These are phyloP conservation scores for Penicillium sp. DNA, from an alignment of 2,329 filamentous ascomycete species.

Conservation along the genomic window DNA sequence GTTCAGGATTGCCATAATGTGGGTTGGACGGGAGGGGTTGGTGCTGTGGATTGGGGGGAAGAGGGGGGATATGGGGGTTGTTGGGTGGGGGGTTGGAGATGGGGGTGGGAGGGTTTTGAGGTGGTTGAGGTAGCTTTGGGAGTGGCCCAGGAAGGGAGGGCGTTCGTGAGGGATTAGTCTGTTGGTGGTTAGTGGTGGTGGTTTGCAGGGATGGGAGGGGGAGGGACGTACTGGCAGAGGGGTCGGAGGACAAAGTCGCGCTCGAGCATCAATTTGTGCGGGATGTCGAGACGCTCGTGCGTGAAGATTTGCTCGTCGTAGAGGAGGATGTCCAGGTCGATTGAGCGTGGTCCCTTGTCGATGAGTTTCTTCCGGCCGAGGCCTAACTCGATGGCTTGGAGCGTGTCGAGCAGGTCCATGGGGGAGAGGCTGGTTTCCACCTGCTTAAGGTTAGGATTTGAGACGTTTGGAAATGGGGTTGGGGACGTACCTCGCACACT, in stretches of 20 bases:
- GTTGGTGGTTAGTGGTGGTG: neutral
- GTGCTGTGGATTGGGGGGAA: conserved; percentile 53
- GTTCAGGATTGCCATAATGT: conserved; percentile 90
- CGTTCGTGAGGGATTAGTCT: conserved; percentile 37
- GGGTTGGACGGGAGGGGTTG: too few relatives aligned
- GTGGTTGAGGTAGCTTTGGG: conserved; percentile 29
- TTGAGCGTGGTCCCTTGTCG: conserved; percentile 88
- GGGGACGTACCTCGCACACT: conserved; percentile 76
- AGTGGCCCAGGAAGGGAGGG: conserved; percentile 25
- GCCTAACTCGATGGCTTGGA: conserved; percentile 73
- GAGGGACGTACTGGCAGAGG: conserved; percentile 49
- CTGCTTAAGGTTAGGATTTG: too few relatives aligned
- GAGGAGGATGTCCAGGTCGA: conserved; percentile 88
- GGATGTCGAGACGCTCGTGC: conserved; percentile 68
- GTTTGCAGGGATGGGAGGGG: too few relatives aligned
- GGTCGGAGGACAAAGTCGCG: conserved; percentile 89
- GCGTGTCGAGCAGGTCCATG: conserved; percentile 64
- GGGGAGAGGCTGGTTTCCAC: conserved; percentile 74
- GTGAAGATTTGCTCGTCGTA: conserved; percentile 61
- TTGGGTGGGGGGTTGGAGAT: conserved; percentile 31
- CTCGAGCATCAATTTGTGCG: conserved; percentile 76
- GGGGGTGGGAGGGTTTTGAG: conserved; percentile 28
- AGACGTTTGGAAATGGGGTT: too few relatives aligned
- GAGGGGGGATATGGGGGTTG: conserved; percentile 30
- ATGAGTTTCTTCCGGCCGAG: conserved; percentile 75